A percentile compares a stretch with the other conserved stretches of the same genome.
Conservation (phyloP, 176 grass and related monocot species). For the Carex kokanica region DNA sequence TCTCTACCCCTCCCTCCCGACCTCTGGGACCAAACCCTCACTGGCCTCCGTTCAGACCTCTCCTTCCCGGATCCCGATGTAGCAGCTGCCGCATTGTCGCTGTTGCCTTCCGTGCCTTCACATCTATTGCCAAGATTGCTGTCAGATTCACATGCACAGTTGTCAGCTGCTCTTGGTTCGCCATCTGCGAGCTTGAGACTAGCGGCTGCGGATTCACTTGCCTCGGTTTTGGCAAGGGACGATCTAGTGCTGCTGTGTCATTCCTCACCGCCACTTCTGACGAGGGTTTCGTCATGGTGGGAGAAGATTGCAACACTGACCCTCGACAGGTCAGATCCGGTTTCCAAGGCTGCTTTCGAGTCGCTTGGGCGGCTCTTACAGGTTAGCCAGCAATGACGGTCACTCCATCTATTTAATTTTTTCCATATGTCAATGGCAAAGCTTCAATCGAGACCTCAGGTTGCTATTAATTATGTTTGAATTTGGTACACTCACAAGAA, state of each 20-base stretch:
- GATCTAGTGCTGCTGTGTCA: slow-evolving; percentile 81
- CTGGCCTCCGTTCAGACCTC: slow-evolving; percentile 67
- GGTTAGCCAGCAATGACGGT: neutral
- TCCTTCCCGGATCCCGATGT: slow-evolving; percentile 91
- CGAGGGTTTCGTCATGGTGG: slow-evolving; percentile 80
- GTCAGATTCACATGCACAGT: slow-evolving; percentile 63
- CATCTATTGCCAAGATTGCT: slow-evolving; percentile 75
- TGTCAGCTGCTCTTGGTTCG: slow-evolving; percentile 52
- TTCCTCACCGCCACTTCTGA: slow-evolving; percentile 72
- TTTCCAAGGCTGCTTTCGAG: slow-evolving; percentile 70
- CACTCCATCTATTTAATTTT: neutral
- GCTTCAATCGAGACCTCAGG: neutral
- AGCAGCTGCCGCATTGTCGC: slow-evolving; percentile 71
- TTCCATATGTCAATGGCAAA: neutral
- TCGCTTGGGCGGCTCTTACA: slow-evolving; percentile 74
- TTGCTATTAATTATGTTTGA: neutral
- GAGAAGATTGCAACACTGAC: slow-evolving; percentile 53
- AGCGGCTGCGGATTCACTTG: slow-evolving; percentile 61
- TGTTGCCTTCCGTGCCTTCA: slow-evolving; percentile 73
- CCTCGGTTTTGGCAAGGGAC: slow-evolving; percentile 70
- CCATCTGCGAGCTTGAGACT: slow-evolving; percentile 61
- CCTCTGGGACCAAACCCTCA: slow-evolving; percentile 32
- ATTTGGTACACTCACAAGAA: neutral
- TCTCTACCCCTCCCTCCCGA: slow-evolving; percentile 59
- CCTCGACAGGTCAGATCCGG: slow-evolving; percentile 64